Percentiles rank a stretch among this genome's conserved stretches.
Conservation (phyloP, 352 stramenopile species). For the Phytopythium delawarense region DNA sequence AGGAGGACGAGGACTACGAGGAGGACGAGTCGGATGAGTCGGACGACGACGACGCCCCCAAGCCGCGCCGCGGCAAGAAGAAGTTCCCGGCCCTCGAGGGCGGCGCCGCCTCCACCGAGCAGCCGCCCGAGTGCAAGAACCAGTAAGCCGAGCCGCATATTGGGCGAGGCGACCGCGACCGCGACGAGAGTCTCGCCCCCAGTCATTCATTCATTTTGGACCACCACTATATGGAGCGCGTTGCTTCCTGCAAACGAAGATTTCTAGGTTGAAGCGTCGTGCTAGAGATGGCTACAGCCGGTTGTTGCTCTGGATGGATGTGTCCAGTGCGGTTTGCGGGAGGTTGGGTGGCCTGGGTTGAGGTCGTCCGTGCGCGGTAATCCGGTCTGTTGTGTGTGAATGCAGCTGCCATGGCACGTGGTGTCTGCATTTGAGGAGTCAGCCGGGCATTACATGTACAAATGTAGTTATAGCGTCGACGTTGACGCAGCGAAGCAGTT, state of each 20-base stretch:
- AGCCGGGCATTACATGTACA: too few relatives aligned
- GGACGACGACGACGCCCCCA: constrained; percentile 41
- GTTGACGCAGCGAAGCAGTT: too few relatives aligned
- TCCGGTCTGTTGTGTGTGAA: too few relatives aligned
- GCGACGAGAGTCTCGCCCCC: not conserved
- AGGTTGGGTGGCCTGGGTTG: too few relatives aligned
- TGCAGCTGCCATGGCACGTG: too few relatives aligned
- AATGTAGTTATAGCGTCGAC: too few relatives aligned
- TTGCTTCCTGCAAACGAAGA: too few relatives aligned
- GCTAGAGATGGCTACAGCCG: not conserved
- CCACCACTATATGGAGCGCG: not conserved
- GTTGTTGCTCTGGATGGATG: too few relatives aligned
- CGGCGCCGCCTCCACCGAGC: constrained; percentile 60
- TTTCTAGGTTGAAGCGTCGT: too few relatives aligned
- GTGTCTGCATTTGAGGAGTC: too few relatives aligned
- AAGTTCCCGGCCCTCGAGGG: constrained; percentile 73
- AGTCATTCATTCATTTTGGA: not conserved
- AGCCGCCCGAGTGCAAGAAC: constrained; percentile 89
- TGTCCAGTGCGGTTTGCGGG: too few relatives aligned
- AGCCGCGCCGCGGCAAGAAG: constrained; percentile 55
- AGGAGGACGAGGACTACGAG: constrained; percentile 57
- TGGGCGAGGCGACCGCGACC: not conserved
- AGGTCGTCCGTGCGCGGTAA: too few relatives aligned
- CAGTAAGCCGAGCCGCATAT: constrained; percentile 47
- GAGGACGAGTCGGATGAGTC: constrained; percentile 64